These are phyloP conservation scores for Astrephomene gubernaculifera DNA, from an alignment of 139 green algal species.

Conservation along the genomic window DNA sequence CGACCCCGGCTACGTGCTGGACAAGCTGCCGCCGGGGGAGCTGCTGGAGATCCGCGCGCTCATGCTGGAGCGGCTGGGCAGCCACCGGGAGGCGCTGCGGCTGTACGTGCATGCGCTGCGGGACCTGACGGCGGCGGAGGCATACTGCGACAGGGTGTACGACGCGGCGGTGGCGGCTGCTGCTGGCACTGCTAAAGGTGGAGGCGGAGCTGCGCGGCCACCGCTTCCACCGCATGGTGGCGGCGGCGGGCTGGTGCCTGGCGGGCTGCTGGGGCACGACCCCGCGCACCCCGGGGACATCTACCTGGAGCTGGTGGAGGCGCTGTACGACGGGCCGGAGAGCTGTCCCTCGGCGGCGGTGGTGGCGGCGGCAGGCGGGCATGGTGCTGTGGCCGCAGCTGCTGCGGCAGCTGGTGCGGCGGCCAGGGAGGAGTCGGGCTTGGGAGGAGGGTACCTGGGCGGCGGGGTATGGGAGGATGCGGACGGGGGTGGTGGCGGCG, in stretches of 20 bases:
- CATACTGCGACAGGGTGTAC: conserved; percentile 79
- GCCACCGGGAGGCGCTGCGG: conserved; percentile 78
- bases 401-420: not conserved
- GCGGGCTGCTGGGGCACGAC: not conserved
- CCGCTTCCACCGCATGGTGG: not conserved
- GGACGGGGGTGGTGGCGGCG: too few species aligned
- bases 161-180: not conserved
- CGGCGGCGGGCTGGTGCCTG: not conserved
- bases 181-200: not conserved
- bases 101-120: conserved; percentile 78
- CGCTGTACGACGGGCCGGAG: conserved; percentile 36
- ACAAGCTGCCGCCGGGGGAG: conserved; percentile 66
- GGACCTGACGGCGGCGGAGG: conserved; percentile 68
- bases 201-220: too few species aligned
- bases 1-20: conserved; percentile 76
- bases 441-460: not conserved
- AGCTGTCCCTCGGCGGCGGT: conserved; percentile 32
- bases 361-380: not conserved
- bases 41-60: conserved; percentile 84
- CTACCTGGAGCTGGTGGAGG: conserved; percentile 32
- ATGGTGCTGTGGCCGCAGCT: not conserved
- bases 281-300: not conserved
- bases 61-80: conserved; percentile 82
- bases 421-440: not conserved
- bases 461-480: not conserved